Percentiles rank a stretch among this genome's conserved stretches.
These are phyloP conservation scores for Moringa oleifera DNA, from an alignment of 345 rosid species.

Conservation along the genomic window DNA sequence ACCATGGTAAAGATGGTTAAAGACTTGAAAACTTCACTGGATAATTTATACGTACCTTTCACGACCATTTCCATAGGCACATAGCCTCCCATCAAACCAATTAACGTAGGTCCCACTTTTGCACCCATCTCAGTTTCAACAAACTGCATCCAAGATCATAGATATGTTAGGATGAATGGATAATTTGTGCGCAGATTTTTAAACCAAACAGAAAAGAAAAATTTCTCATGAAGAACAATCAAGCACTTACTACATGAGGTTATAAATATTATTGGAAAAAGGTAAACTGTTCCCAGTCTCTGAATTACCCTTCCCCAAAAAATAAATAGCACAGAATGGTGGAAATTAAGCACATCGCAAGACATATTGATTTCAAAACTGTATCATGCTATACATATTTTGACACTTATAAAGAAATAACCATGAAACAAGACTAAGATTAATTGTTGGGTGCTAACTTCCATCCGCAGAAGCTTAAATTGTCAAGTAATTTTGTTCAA, in stretches of 20 bases:
- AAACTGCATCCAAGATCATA: constrained; percentile 53
- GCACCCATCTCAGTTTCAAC: constrained; percentile 59
- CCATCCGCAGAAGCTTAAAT: not conserved
- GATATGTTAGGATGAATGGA: not conserved
- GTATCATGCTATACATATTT: not conserved
- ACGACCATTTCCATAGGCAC: constrained; percentile 68
- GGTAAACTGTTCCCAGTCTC: not conserved
- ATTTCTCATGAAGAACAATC: too few relatives aligned
- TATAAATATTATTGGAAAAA: not conserved
- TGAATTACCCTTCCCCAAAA: not conserved
- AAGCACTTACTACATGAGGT: not conserved
- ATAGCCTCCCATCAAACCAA: constrained; percentile 63
- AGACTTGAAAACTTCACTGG: not conserved
- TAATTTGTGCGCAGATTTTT: not conserved
- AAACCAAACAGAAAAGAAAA: not conserved
- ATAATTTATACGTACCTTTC: constrained; percentile 46
- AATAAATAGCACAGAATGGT: not conserved
- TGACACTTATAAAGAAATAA: not conserved
- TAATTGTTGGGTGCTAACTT: not conserved
- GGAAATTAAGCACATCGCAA: too few relatives aligned
- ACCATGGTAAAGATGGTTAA: not conserved
- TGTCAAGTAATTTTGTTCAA: not conserved
- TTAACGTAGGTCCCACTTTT: constrained; percentile 17
- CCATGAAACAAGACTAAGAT: not conserved
- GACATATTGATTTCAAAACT: not conserved